phyloP scores from a whole-genome alignment of 2,329 filamentous ascomycete genomes.

The Macrophomina tecta region DNA sequence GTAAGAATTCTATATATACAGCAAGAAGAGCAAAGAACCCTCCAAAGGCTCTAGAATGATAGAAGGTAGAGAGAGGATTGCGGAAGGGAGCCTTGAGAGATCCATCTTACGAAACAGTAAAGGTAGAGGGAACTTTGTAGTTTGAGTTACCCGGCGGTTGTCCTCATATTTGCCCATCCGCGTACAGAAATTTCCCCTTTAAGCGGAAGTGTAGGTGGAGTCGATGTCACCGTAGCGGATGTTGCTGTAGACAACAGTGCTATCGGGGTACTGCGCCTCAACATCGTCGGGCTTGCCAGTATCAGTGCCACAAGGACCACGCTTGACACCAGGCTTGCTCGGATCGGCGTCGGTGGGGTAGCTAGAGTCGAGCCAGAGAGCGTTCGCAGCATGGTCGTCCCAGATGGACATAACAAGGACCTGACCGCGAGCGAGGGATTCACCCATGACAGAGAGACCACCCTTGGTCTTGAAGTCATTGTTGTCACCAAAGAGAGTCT shows the following conservation, averaged over 20 bases:
- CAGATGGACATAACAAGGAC: conserved; percentile 62
- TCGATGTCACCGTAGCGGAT: conserved; percentile 49
- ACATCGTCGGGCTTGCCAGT: conserved; percentile 46
- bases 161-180: too few relatives aligned
- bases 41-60: too few relatives aligned
- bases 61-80: too few relatives aligned
- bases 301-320: conserved; percentile 46
- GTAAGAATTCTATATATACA: too few relatives aligned
- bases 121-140: too few relatives aligned
- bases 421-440: conserved; percentile 63
- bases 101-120: too few relatives aligned
- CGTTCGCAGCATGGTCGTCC: conserved; percentile 71
- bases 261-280: conserved; percentile 42
- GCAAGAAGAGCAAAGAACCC: too few relatives aligned
- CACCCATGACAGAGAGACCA: conserved; percentile 62
- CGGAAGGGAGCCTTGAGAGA: too few relatives aligned
- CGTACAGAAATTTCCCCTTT: not conserved
- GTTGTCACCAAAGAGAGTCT: conserved; percentile 61
- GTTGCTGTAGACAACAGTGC: conserved; percentile 47
- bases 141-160: too few relatives aligned
- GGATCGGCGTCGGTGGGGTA: conserved; percentile 58
- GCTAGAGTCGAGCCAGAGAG: conserved; percentile 76
- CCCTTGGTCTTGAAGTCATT: conserved; percentile 61
- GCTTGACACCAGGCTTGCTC: conserved; percentile 41
- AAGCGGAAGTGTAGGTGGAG: conserved; percentile 41